Evolutionary conservation across 23 red algal genomes (phyloP).

Genomic region (Agarophyton chilense): DNA sequence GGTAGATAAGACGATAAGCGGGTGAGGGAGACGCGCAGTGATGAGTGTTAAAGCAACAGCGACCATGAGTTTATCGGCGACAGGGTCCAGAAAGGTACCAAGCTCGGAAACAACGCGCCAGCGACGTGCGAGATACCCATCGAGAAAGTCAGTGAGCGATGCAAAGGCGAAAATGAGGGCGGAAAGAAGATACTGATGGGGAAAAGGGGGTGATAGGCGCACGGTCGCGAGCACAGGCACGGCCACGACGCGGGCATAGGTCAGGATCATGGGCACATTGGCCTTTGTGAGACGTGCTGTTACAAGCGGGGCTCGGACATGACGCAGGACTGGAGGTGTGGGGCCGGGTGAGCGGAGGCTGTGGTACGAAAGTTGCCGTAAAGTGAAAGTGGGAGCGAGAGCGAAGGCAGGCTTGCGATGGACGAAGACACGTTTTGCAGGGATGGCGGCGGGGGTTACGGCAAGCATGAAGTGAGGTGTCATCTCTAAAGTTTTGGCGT

Average conservation of each 20-base stretch:
- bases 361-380: neutral
- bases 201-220: conserved; percentile 35
- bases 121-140: conserved; percentile 92
- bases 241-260: conserved; percentile 65
- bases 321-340: neutral
- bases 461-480: no score
- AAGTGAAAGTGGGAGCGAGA: no score
- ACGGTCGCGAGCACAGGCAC: conserved; percentile 61
- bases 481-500: no score
- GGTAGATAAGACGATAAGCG: conserved; percentile 34
- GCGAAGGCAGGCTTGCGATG: no score
- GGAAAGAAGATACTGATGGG: conserved; percentile 9
- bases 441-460: no score
- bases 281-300: neutral
- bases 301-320: neutral
- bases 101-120: conserved; percentile 64
- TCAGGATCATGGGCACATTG: conserved; percentile 73
- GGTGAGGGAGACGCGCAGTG: conserved; percentile 28
- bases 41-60: conserved; percentile 73
- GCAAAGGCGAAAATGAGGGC: conserved; percentile 73
- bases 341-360: neutral
- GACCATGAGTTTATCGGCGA: conserved; percentile 98
- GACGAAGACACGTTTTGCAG: no score
- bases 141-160: conserved; percentile 86
- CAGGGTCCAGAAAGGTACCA: conserved; percentile 96